phyloP scores from a whole-genome alignment of 495 filamentous ascomycete species.

The Tuber melanosporum region DNA sequence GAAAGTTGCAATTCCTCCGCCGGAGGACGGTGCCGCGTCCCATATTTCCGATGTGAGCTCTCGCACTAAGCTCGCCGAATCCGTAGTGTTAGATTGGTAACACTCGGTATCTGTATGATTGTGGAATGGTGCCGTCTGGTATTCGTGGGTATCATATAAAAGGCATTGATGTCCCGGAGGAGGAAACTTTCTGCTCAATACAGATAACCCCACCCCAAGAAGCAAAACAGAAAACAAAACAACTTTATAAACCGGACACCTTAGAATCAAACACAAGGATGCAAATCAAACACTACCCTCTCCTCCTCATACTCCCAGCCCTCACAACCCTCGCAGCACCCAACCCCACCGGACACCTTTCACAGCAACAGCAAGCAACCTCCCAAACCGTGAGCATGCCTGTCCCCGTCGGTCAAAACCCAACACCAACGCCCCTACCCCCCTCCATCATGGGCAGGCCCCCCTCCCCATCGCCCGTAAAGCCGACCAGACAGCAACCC shows the following conservation, averaged over 20 bases:
- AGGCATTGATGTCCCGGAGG: too few relatives aligned
- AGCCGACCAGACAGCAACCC: neutral
- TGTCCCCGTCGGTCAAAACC: neutral
- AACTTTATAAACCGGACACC: neutral
- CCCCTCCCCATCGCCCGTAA: neutral
- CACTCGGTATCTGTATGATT: neutral
- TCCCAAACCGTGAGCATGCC: neutral
- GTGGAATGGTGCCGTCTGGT: neutral
- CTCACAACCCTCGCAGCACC: neutral
- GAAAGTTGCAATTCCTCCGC: neutral
- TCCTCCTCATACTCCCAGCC: neutral
- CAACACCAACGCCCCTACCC: neutral
- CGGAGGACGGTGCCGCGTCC: neutral
- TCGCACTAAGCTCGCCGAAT: neutral
- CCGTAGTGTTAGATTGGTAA: neutral
- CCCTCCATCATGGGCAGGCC: neutral
- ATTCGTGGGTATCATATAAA: neutral
- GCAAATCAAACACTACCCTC: neutral
- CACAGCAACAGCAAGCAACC: neutral
- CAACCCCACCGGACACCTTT: neutral
- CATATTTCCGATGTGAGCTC: neutral
- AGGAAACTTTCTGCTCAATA: neutral
- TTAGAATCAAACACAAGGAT: neutral
- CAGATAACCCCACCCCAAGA: neutral
- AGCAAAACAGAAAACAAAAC: neutral